Conservation (phyloP, 1,284 basidiomycete species). For the Leccinum pallidistipes region DNA sequence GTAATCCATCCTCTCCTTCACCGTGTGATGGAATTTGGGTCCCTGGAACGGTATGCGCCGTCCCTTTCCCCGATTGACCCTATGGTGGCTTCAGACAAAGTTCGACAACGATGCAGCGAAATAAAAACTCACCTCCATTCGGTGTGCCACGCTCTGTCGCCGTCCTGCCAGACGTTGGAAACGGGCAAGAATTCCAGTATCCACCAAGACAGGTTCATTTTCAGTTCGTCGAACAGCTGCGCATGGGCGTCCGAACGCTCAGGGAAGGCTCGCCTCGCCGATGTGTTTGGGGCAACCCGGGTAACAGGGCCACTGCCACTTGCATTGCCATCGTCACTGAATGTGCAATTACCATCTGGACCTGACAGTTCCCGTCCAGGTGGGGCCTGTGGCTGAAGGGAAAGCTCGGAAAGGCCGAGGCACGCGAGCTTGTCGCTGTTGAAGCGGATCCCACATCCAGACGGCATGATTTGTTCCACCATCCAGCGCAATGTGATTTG, state of each 20-base stretch:
- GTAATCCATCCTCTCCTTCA: constrained; percentile 31
- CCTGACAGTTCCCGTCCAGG: not conserved
- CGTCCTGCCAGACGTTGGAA: constrained; percentile 31
- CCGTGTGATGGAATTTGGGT: constrained; percentile 35
- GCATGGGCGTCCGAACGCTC: constrained; percentile 30
- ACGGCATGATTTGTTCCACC: constrained; percentile 53
- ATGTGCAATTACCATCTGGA: not conserved
- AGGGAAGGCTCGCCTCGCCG: not conserved
- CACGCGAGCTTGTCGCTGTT: constrained; percentile 41
- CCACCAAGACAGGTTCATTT: constrained; percentile 28
- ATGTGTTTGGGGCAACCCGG: not conserved
- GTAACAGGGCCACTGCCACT: not conserved
- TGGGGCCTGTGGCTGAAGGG: not conserved
- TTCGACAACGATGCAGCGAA: not conserved
- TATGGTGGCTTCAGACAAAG: constrained; percentile 2
- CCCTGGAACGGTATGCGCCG: constrained; percentile 26
- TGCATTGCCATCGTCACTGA: not conserved
- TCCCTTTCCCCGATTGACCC: constrained; percentile 33
- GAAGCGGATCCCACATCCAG: constrained; percentile 55
- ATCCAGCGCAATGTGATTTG: constrained; percentile 75
- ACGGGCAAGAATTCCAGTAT: constrained; percentile 31
- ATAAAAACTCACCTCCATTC: constrained; percentile 25
- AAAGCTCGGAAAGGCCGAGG: constrained; percentile 31
- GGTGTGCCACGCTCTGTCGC: constrained; percentile 24
- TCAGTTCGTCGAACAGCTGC: constrained; percentile 27